A percentile compares a stretch with the other conserved stretches of the same genome.
Conservation (phyloP, 2,329 filamentous ascomycete species). For the Colletotrichum tropicicola region DNA sequence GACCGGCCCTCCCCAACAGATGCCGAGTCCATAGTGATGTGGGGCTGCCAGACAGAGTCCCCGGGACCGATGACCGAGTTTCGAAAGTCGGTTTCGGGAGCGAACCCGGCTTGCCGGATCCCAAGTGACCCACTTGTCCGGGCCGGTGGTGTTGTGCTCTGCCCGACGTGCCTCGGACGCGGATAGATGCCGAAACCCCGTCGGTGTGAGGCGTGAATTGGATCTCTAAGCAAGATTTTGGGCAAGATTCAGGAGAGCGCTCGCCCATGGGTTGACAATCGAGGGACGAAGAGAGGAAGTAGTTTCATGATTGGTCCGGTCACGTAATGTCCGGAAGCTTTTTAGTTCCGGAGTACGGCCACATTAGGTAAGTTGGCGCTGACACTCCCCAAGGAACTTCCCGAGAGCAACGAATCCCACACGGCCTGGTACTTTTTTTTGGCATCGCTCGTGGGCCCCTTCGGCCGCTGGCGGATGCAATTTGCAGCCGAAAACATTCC, state of each 20-base stretch:
- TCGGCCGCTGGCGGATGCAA: slow-evolving; percentile 10
- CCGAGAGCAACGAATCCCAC: slow-evolving; percentile 7
- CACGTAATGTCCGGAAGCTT: slow-evolving; percentile 23
- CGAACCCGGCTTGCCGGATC: background rate
- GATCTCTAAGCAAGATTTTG: background rate
- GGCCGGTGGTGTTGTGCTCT: background rate
- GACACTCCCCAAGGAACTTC: slow-evolving; percentile 1
- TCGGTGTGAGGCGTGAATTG: background rate
- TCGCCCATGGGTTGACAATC: background rate
- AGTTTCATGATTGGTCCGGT: slow-evolving; percentile 27
- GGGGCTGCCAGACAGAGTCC: background rate
- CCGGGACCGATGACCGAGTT: background rate
- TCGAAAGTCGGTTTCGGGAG: background rate
- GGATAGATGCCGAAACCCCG: slow-evolving; percentile 4
- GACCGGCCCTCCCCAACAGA: slow-evolving; percentile 1
- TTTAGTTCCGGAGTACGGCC: slow-evolving; percentile 11
- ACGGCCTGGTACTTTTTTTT: too few species aligned
- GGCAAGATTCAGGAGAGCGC: background rate
- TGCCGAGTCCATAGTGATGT: slow-evolving; percentile 9
- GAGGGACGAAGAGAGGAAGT: background rate
- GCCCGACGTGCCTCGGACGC: background rate
- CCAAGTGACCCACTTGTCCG: slow-evolving; percentile 4
- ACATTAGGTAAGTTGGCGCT: slow-evolving; percentile 16
- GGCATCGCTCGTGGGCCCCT: too few species aligned
- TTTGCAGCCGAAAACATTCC: background rate